phyloP scores from a whole-genome alignment of 1,284 basidiomycete species.

The Ganoderma leucocontextum region DNA sequence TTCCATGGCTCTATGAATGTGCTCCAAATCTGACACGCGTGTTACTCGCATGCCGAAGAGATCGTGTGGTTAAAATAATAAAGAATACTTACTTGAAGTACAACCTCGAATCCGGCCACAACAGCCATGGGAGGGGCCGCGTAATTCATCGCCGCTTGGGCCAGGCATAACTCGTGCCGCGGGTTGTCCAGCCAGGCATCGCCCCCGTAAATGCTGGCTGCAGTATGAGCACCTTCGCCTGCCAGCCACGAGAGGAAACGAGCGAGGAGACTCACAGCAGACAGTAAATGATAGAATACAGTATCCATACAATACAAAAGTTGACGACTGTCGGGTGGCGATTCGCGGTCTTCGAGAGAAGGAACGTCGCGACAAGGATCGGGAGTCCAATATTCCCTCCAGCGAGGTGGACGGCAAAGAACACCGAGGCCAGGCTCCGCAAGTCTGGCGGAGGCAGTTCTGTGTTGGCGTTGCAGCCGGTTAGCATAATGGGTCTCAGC shows the following conservation, averaged over 20 bases:
- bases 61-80: not conserved
- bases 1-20: constrained; percentile 42
- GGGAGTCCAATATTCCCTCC: constrained; percentile 46
- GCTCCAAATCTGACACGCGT: constrained; percentile 47
- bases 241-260: not conserved
- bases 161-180: constrained; percentile 48
- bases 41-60: too few species aligned
- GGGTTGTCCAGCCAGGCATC: constrained; percentile 31
- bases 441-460: constrained; percentile 27
- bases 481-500: not conserved
- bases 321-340: constrained; percentile 44
- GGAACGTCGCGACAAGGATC: constrained; percentile 41
- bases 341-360: constrained; percentile 39
- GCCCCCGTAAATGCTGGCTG: constrained; percentile 48
- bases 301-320: constrained; percentile 57
- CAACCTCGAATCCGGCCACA: constrained; percentile 55
- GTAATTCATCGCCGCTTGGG: constrained; percentile 61
- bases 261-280: constrained; percentile 51
- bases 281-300: constrained; percentile 61
- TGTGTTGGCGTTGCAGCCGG: constrained; percentile 15
- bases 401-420: constrained; percentile 38
- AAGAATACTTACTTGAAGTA: constrained; percentile 52
- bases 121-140: constrained; percentile 62
- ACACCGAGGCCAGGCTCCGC: constrained; percentile 26
- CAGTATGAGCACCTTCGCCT: not conserved